Evolutionary conservation across 176 grass and related monocot species (phyloP).

Genomic region (Poa pratensis): DNA sequence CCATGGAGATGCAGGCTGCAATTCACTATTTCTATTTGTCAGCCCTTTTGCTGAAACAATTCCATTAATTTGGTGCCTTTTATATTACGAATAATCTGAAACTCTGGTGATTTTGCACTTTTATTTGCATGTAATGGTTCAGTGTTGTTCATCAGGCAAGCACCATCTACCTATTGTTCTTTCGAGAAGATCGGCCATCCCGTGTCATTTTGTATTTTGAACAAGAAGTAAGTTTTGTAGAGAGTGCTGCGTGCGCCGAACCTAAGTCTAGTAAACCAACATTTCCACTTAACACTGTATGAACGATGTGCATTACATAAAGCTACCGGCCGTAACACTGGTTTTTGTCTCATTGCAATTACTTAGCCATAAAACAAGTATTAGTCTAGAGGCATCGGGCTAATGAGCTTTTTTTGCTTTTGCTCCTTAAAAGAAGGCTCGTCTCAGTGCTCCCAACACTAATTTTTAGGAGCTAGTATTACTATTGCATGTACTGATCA

Average conservation of each 20-base stretch:
- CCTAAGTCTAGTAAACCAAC: background rate
- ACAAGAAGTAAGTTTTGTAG: background rate
- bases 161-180: too few relatives aligned
- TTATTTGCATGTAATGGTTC: too few relatives aligned
- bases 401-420: background rate
- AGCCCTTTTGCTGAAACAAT: too few relatives aligned
- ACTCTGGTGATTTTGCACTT: too few relatives aligned
- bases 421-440: constrained; percentile 36
- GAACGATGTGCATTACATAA: background rate
- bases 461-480: background rate
- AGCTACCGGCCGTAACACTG: constrained; percentile 11
- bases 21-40: too few relatives aligned
- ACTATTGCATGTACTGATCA: background rate
- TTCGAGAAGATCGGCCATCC: background rate
- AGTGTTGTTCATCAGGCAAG: too few relatives aligned
- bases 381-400: constrained; percentile 1
- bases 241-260: background rate
- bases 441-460: constrained; percentile 26
- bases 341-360: constrained; percentile 43
- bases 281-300: constrained; percentile 6
- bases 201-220: background rate
- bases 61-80: too few relatives aligned
- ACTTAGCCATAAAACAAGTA: constrained; percentile 16
- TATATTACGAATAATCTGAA: too few relatives aligned
- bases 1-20: too few relatives aligned